Percentiles rank a stretch among this genome's conserved stretches.
Evolutionary conservation across 768 basidiomycete species (phyloP).

Genomic region (Naganishia randhawae): DNA sequence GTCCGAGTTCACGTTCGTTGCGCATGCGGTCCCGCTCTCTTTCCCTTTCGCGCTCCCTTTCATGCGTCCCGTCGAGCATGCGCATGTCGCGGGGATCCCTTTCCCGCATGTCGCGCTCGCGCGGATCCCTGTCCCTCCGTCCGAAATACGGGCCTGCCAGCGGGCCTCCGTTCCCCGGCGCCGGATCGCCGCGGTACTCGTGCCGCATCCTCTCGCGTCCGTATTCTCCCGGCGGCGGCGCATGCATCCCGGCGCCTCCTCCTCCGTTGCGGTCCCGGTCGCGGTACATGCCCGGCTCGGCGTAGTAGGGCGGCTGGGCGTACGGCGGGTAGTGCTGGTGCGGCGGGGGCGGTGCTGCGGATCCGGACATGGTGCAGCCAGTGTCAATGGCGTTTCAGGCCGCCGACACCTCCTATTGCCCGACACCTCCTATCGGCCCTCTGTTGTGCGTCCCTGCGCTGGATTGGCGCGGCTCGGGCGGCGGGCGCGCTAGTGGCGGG

Average conservation of each 20-base stretch:
- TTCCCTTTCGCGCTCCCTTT: conserved; percentile 43
- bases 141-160: neutral
- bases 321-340: neutral
- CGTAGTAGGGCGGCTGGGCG: neutral
- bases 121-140: conserved; percentile 1
- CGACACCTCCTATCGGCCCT: too few species aligned
- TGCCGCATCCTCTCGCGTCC: neutral
- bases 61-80: conserved; percentile 29
- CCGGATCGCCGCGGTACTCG: neutral
- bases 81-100: conserved; percentile 3
- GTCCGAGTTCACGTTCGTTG: neutral
- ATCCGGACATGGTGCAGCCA: neutral
- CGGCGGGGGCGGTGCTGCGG: neutral
- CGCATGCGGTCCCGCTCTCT: conserved; percentile 38
- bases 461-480: too few species aligned
- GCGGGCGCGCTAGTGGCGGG: too few species aligned
- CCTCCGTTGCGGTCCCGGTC: neutral
- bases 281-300: neutral
- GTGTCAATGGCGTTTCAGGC: neutral
- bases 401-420: too few species aligned
- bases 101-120: neutral
- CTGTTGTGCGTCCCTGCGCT: too few species aligned
- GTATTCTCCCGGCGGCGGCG: neutral
- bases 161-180: neutral
- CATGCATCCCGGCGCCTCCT: neutral